Percentiles rank a stretch among this genome's conserved stretches.
phyloP scores from a whole-genome alignment of 2,329 filamentous ascomycete species.

The Alternaria triticina region DNA sequence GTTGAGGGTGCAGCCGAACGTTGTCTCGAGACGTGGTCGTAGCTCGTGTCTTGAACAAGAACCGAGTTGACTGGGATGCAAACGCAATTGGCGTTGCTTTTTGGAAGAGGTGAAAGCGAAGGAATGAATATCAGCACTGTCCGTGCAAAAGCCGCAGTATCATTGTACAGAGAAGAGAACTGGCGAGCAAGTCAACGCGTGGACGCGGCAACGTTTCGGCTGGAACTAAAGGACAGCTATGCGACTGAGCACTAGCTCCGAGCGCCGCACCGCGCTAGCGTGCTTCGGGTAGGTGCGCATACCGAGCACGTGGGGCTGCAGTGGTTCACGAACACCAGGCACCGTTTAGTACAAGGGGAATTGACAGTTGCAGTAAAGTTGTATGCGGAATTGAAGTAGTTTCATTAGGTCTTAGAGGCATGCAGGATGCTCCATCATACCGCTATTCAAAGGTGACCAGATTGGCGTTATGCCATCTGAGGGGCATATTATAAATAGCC shows the following conservation, averaged over 20 bases:
- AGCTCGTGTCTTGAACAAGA: constrained; percentile 6
- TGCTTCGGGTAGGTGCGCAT: constrained; percentile 18
- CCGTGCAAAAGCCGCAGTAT: constrained; percentile 28
- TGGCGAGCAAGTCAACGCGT: constrained; percentile 26
- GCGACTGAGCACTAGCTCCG: constrained; percentile 28
- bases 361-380: background rate
- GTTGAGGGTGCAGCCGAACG: constrained; percentile 12
- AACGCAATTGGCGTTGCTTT: constrained; percentile 18
- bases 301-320: constrained; percentile 18
- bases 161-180: constrained; percentile 32
- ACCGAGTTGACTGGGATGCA: constrained; percentile 11
- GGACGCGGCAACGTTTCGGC: constrained; percentile 32
- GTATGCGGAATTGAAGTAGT: background rate
- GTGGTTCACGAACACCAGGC: background rate
- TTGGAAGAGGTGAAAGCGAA: constrained; percentile 7
- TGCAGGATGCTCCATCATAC: background rate
- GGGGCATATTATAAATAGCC: background rate
- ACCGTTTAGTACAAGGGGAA: background rate
- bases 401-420: background rate
- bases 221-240: constrained; percentile 42
- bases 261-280: constrained; percentile 21
- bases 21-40: constrained; percentile 10
- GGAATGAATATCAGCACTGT: constrained; percentile 29
- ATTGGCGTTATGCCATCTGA: background rate
- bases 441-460: background rate